Base-by-base conservation (phyloP, 2,329 filamentous ascomycete genomes). In the Pestalotiopsis sp. region DNA sequence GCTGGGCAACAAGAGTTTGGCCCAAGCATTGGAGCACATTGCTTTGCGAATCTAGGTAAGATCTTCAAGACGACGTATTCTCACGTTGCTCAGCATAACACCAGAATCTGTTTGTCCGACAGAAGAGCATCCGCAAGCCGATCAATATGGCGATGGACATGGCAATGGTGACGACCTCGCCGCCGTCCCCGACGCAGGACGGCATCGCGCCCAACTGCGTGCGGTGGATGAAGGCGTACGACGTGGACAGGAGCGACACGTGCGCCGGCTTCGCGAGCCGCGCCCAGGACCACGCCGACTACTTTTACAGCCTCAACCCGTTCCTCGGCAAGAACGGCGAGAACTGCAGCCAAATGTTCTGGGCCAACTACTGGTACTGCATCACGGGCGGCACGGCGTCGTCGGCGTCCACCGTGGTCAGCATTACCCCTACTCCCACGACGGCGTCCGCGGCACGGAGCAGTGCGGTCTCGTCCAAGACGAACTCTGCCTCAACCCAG, bases 201-300 rank as follows among this genome's bases (percentile, higher is more conserved):
- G 68, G 66, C 17, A 68, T 68, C 48, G 66, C 59, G 14, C 44
- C 68, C n/a, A 64, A 69, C 63, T 69, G 68, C 66, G 44, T 40
- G n/a, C 9, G 14, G 13, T 69, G 66, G 62, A 64, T 66, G 65
- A 56, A 65, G 55, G 65, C 68, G 14, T 66, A 58, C 22, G 56
- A 58, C 22, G 58, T 65, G 39, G 60, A 55, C 56, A 59, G 66
- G 39, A 63, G 30, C 56, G 66, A 69, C 35, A 39, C 22, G 3
- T 69, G 68, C 52, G 39, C 35, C n/a, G 55, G 22, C 22, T 60
- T 69, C 48, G 66, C 63, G 10, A 26, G 30, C 14, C 66, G 66
- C 14, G 66, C 44, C n/a, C 65, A 67, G 44, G 58, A 59, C 30
- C 20, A 26, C 5, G 35, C 55, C 7, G 11, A 6, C 1, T 14